These are phyloP conservation scores for Sporobolomyces phaffii DNA, from an alignment of 768 basidiomycete species.

Conservation along the genomic window DNA sequence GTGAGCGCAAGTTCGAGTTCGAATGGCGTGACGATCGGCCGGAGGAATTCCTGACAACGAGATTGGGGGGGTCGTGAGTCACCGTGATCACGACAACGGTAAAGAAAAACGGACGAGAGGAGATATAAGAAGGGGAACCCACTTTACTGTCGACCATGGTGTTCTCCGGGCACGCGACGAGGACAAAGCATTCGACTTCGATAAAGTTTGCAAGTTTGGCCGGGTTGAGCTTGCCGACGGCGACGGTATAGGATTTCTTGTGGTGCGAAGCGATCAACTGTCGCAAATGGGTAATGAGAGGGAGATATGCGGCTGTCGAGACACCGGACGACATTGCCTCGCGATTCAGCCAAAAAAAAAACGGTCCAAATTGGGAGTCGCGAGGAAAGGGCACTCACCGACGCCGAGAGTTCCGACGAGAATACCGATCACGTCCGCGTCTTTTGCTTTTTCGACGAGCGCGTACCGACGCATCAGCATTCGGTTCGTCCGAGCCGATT, in stretches of 20 bases:
- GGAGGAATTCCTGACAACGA: conserved; percentile 65
- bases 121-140: neutral
- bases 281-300: conserved; percentile 77
- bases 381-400: conserved; percentile 51
- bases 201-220: conserved; percentile 91
- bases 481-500: conserved; percentile 67
- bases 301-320: conserved; percentile 63
- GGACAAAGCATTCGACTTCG: conserved; percentile 90
- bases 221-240: conserved; percentile 89
- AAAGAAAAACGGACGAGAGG: neutral
- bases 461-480: conserved; percentile 86
- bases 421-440: conserved; percentile 90
- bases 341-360: too few relatives aligned
- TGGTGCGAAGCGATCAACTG: conserved; percentile 58
- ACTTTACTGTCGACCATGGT: conserved; percentile 68
- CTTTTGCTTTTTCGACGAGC: conserved; percentile 74
- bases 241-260: conserved; percentile 91
- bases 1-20: conserved; percentile 78
- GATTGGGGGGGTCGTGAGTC: too few relatives aligned
- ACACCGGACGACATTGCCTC: neutral
- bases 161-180: conserved; percentile 92
- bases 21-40: conserved; percentile 88
- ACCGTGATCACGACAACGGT: too few relatives aligned
- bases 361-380: too few relatives aligned
- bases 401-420: conserved; percentile 91